Evolutionary conservation across 495 filamentous ascomycete genomes (phyloP), one percentile per base, ranked within the genome.

Genomic region (Cercophora samala): DNA sequence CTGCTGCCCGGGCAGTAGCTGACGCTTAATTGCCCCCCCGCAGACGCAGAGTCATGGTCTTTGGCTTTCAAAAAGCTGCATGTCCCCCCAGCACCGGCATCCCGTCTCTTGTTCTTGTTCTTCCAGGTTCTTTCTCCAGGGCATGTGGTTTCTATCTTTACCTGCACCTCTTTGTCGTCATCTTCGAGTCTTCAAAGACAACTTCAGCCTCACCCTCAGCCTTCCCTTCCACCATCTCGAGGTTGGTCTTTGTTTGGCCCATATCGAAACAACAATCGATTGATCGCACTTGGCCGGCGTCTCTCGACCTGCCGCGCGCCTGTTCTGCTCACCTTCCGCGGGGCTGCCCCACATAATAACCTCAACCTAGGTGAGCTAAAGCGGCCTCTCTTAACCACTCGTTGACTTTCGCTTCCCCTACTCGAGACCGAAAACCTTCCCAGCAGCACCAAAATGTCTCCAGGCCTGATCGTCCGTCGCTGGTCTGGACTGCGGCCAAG

Each of bases 301-400:
- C 58, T 51, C 56, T 65, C 56, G 70, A 46, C 70, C 70, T 72
- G 70, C 67, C 72, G 70, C 72, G 74, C 74, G 74, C 69, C 66
- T 73, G 68, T 46, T 60, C 52, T 23, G 9, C 24, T 37, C 60
- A 25, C 24, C 52, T 51, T 64, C n/a, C 64, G 24, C 21, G 62
- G 64, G 25, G 56, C 23, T 52, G 23, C 68, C 62, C 68, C 68
- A 70, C 62, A 66, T 11, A 46, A 53, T 63, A 60, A 67, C 32
- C 62, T 67, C 62, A 53, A 58, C 60, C 64, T 54, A 68, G 68
- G 66, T 69, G 70, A 73, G 66, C 56, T 18, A 18, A 53, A 32
- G 51, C 60, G 66, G 61, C 64, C 68, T 68, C 19, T 64, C 67
- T 70, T 65, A 63, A 29, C 71, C 68, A 72, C 58, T 69, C 59